A percentile compares a stretch with the other conserved stretches of the same genome.
Conservation (phyloP, 768 basidiomycete genomes). For the Trichaptum fuscoviolaceum region DNA sequence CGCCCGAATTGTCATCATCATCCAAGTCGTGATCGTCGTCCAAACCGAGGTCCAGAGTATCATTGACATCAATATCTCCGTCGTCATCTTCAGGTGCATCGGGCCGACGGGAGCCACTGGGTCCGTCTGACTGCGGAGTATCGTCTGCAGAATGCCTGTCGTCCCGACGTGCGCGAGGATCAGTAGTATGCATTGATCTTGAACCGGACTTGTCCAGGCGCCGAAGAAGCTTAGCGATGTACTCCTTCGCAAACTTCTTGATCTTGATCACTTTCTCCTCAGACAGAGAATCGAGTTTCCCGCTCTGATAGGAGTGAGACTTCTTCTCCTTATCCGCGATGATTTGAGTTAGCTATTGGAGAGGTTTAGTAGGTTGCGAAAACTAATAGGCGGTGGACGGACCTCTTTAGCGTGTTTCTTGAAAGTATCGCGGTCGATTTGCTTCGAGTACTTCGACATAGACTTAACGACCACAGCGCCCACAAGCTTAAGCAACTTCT, state of each 20-base stretch:
- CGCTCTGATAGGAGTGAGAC: slow-evolving; percentile 70
- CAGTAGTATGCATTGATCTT: slow-evolving; percentile 18
- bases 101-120: slow-evolving; percentile 6
- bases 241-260: slow-evolving; percentile 91
- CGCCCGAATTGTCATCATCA: slow-evolving; percentile 4
- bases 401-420: slow-evolving; percentile 97
- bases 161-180: slow-evolving; percentile 15
- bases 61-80: slow-evolving; percentile 21
- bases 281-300: slow-evolving; percentile 66
- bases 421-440: slow-evolving; percentile 76
- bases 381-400: slow-evolving; percentile 17
- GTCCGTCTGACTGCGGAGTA: slow-evolving; percentile 12
- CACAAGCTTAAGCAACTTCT: slow-evolving; percentile 74
- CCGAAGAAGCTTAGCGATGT: slow-evolving; percentile 72
- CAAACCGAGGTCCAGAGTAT: slow-evolving; percentile 24
- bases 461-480: slow-evolving; percentile 86
- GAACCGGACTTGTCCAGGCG: slow-evolving; percentile 48
- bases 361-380: slow-evolving; percentile 5
- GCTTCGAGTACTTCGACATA: slow-evolving; percentile 83
- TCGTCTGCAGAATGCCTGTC: slow-evolving; percentile 10
- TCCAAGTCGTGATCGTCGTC: slow-evolving; percentile 18
- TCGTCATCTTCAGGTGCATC: slow-evolving; percentile 21
- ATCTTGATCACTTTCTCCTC: slow-evolving; percentile 88
- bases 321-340: slow-evolving; percentile 97
- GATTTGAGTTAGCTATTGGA: slow-evolving; percentile 68